Conservation (phyloP, 1,139 yeast species). For the Candida pseudoviswanathii region DNA sequence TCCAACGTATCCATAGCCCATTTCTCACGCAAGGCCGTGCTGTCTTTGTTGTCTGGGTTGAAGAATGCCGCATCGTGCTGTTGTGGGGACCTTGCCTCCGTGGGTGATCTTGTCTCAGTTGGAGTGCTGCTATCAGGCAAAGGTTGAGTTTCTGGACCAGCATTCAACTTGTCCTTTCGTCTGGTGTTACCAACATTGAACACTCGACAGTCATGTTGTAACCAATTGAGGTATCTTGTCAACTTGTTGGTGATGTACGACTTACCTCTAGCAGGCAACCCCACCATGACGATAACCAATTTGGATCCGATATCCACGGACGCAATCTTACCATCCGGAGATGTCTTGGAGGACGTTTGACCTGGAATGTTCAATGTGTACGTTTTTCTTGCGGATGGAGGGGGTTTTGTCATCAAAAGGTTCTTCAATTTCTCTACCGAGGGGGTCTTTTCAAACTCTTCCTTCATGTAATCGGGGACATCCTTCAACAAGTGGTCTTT, state of each 20-base stretch:
- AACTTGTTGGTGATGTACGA: conserved; percentile 89
- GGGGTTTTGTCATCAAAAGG: conserved; percentile 40
- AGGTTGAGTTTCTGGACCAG: conserved; percentile 75
- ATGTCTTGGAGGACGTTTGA: conserved; percentile 76
- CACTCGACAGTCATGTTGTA: conserved; percentile 85
- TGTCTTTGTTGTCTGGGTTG: conserved; percentile 72
- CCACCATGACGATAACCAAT: conserved; percentile 92
- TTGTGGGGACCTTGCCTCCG: conserved; percentile 18
- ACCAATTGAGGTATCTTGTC: conserved; percentile 86
- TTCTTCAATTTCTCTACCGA: conserved; percentile 43
- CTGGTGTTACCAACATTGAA: conserved; percentile 95
- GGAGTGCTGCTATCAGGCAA: conserved; percentile 62
- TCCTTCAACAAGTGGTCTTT: conserved; percentile 30
- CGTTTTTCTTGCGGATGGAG: conserved; percentile 51
- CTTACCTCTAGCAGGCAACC: conserved; percentile 91
- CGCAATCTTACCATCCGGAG: conserved; percentile 83
- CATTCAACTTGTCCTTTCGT: conserved; percentile 64
- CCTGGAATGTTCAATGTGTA: conserved; percentile 94
- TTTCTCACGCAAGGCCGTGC: conserved; percentile 73
- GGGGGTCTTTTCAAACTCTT: conserved; percentile 43
- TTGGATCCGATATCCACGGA: conserved; percentile 75
- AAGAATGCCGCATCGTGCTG: conserved; percentile 81
- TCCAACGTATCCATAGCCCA: conserved; percentile 98
- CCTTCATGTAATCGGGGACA: conserved; percentile 37
- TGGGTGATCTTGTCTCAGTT: conserved; percentile 15